phyloP scores from a whole-genome alignment of 1,284 basidiomycete species.

The Cutaneotrichosporon sp. region DNA sequence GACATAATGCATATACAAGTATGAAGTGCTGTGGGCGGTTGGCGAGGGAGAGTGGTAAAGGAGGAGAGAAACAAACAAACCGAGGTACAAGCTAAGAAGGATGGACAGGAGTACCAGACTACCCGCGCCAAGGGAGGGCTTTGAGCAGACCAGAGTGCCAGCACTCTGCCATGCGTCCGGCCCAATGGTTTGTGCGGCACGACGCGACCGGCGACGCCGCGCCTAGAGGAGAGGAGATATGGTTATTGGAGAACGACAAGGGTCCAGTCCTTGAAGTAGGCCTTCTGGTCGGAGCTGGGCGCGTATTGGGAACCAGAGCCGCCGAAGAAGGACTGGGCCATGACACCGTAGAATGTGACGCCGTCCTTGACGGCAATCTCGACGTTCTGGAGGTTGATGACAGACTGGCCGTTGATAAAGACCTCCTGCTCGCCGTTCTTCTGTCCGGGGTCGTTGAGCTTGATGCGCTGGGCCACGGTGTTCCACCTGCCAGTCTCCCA shows the following conservation, averaged over 20 bases:
- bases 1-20: not conserved
- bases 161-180: too few species aligned
- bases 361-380: constrained; percentile 53
- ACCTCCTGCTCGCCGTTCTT: constrained; percentile 55
- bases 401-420: constrained; percentile 58
- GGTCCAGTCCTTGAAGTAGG: constrained; percentile 63
- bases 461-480: constrained; percentile 59
- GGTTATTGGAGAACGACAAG: constrained; percentile 55
- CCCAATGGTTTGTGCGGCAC: too few species aligned
- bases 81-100: not conserved
- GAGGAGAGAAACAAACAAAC: not conserved
- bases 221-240: not conserved
- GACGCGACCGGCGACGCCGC: not conserved
- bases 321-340: constrained; percentile 66
- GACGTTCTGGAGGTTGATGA: constrained; percentile 51
- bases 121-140: too few species aligned
- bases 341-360: constrained; percentile 56
- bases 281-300: constrained; percentile 56
- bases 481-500: constrained; percentile 63
- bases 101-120: not conserved
- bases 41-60: not conserved
- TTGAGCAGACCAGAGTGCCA: too few species aligned
- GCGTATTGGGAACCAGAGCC: constrained; percentile 51
- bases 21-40: not conserved
- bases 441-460: constrained; percentile 56